Evolutionary conservation across 2,329 filamentous ascomycete genomes (phyloP), one percentile per base, ranked within the genome.

Genomic region (Neonectria faginata): DNA sequence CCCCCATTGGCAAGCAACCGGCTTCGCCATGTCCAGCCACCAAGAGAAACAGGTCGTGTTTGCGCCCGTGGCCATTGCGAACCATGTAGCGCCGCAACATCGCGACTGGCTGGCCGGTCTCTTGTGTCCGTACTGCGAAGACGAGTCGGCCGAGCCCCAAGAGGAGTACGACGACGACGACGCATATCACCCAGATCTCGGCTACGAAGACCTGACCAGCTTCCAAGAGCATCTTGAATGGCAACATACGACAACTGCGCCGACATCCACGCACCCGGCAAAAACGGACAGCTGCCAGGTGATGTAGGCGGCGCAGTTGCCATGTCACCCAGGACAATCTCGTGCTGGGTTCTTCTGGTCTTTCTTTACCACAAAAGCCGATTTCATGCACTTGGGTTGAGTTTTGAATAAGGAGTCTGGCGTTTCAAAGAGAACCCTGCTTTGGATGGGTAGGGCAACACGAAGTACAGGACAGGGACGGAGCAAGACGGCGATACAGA

Each of bases 141-240:
- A 85, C 51, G 84, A 83, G 60, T 81, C 82, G 29, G 80, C 81
- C 39, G 73, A 74, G 48, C 78, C 80, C 10, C 77, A 78, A 58
- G 79, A 81, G 45, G 73, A 79, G 45, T 83, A 85, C 62, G 84
- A 83, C 66, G 84, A 86, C 45, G 85, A 85, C 66, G 85, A 86
- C 50, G 72, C 81, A 39, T 78, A 83, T 55, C 79, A 78, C 29
- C 84, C 84, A 16, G 81, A 81, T 67, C 81, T 85, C 58, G 84
- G 85, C 58, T 86, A 87, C 70, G 81, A 82, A 47, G 80, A 82
- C 67, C 73, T 89, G 48, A 76, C 74, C 16, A 78, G 79, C 16
- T 83, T 88, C 41, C 83, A 83, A 73, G 82, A 83, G 63, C 87
- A 89, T 67, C 78, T 89, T 29, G 84, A 84, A 68, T 89, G 87